A percentile compares a stretch with the other conserved stretches of the same genome.
Conservation (phyloP, 164 flowering plant genomes). For the grape (Vitis vinifera) region ASM3070453v1 NC_081811.1:18146501-18147000, state of each 20-base stretch:
- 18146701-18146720: constrained; percentile 92
- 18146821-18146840: constrained; percentile 4
- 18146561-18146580: too few relatives aligned
- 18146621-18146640: too few relatives aligned
- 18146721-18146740: constrained; percentile 78
- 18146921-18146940: not conserved
- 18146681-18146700: constrained; percentile 96
- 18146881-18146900: constrained; percentile 3
- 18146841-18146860: constrained; percentile 13
- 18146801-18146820: constrained; percentile 13
- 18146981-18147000: constrained; percentile 34
- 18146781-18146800: constrained; percentile 66
- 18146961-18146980: constrained; percentile 26
- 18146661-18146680: constrained; percentile 93
- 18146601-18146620: too few relatives aligned
- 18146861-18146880: constrained; percentile 23
- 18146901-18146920: constrained; percentile 10
- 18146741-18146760: constrained; percentile 89
- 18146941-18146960: constrained; percentile 22
- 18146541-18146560: too few relatives aligned
- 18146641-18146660: too few relatives aligned
- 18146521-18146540: too few relatives aligned
- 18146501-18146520: too few relatives aligned
- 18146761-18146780: constrained; percentile 71
- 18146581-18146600: too few relatives aligned